A percentile compares a stretch with the other conserved stretches of the same genome.
Evolutionary conservation across 106 monocot genomes (phyloP).

Genomic region (Triglochin maritima): DNA sequence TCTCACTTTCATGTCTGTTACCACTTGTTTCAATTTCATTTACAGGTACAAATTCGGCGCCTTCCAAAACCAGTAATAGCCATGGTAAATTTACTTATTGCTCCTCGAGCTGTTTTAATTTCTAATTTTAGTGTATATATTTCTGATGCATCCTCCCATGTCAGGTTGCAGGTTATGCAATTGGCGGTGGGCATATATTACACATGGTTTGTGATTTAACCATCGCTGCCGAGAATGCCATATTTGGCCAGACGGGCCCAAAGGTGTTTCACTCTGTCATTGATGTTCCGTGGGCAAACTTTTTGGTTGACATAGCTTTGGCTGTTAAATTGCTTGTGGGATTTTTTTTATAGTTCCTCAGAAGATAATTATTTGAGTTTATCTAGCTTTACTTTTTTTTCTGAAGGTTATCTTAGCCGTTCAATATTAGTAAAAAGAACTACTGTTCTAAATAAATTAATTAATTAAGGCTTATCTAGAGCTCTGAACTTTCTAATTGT

Average conservation of each 20-base stretch:
- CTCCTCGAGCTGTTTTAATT: neutral
- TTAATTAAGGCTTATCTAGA: too few relatives aligned
- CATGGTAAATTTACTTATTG: constrained; percentile 47
- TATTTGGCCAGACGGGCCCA: constrained; percentile 94
- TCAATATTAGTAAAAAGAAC: too few relatives aligned
- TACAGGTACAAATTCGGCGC: constrained; percentile 86
- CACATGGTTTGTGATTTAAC: constrained; percentile 98
- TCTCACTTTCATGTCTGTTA: too few relatives aligned
- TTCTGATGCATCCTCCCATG: neutral
- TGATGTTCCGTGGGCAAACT: too few relatives aligned
- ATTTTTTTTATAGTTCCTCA: too few relatives aligned
- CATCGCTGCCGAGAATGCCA: constrained; percentile 94
- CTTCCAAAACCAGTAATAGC: constrained; percentile 96
- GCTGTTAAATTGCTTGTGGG: neutral
- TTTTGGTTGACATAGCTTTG: neutral
- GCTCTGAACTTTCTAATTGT: too few relatives aligned
- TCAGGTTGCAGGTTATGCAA: constrained; percentile 92
- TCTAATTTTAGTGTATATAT: neutral
- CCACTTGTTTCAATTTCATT: neutral
- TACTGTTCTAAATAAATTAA: too few relatives aligned
- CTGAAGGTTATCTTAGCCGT: too few relatives aligned
- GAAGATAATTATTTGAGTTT: too few relatives aligned
- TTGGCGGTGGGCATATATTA: constrained; percentile 82
- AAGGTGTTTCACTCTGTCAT: constrained; percentile 32
- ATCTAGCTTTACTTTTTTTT: too few relatives aligned